Evolutionary conservation across 345 rosid genomes (phyloP), one percentile per base, ranked within the genome.

Genomic region (Streptanthus diversifolius): DNA sequence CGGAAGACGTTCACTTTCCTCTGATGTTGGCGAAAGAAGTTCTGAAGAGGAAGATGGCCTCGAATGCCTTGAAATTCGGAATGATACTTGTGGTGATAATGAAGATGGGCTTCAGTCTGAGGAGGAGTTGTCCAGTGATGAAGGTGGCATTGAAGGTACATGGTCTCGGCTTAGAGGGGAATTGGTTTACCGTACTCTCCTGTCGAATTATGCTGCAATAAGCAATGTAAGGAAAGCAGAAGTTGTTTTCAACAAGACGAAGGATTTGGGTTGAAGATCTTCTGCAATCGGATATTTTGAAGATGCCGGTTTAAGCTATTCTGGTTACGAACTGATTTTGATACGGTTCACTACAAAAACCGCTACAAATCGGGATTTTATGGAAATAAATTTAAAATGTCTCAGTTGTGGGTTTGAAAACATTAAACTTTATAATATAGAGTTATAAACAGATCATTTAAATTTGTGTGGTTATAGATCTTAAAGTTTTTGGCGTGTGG

Each of bases 161-260:
- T 35, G 93, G 97, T 53, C 73, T 88, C 93, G 3, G 55, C 84
- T 87, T 36, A 81, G 87, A 83, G 90, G 85, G 18, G 97, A 95
- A 77, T 12, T 87, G 74, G 66, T 85, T 45, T 85, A 95, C 81
- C 59, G 91, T 58, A 92, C 96, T 33, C 81, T 95, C 47, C 73
- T 95, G 66, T 86, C 93, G 13, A 84, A 76, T 65, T 87, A 82
- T 74, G 92, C 78, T 19, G 32, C 48, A 10, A 56, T 66, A 5
- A 67, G 57, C 59, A 79, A 92, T 82, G 55, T 71, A 74, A 82
- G 72, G 77, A 90, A 87, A 86, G 85, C 97, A 17, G 93, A 92
- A 78, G 88, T 70, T 57, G 71, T 90, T 43, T 95, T 95, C 86
- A 87, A 86, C 80, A 88, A 83, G 85, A 95, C 90, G 89, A 88